Conservation (phyloP, 352 stramenopile species). For the Globisporangium uncinulatum region DNA sequence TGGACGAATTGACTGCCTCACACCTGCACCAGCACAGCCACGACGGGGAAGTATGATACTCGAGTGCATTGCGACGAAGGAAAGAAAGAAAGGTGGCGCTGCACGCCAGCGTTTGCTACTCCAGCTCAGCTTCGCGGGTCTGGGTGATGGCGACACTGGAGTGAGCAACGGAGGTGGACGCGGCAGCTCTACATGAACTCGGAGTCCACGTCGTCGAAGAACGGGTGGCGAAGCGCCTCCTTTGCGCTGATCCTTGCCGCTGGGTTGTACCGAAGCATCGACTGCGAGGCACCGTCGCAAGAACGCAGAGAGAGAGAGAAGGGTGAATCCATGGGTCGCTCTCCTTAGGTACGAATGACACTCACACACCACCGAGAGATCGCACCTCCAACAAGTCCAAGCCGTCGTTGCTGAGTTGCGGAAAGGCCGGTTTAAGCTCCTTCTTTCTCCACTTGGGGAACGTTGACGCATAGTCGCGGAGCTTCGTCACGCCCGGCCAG, state of each 20-base stretch:
- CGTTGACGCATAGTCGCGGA: conserved; percentile 93
- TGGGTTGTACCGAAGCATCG: conserved; percentile 75
- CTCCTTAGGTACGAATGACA: too few relatives aligned
- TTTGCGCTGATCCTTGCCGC: conserved; percentile 70
- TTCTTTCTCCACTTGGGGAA: conserved; percentile 97
- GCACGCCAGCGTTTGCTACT: neutral
- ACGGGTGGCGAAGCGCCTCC: conserved; percentile 78
- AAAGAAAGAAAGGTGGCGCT: neutral
- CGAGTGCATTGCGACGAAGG: neutral
- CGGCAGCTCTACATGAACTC: conserved; percentile 44
- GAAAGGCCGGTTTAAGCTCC: conserved; percentile 58
- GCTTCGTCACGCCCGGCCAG: conserved; percentile 95
- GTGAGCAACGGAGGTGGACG: too few relatives aligned
- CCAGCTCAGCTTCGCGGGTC: neutral
- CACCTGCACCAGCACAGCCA: neutral
- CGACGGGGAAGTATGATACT: neutral
- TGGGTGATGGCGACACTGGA: neutral
- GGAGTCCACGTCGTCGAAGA: conserved; percentile 76
- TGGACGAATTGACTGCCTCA: conserved; percentile 1
- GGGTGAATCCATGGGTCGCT: neutral
- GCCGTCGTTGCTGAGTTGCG: conserved; percentile 46
- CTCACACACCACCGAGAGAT: neutral
- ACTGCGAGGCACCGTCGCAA: conserved; percentile 15
- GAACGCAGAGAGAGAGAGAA: neutral
- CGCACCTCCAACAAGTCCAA: conserved; percentile 60